A percentile compares a stretch with the other conserved stretches of the same genome.
Conservation (phyloP, 2,329 filamentous ascomycete species). For the Colletotrichum kahawae region DNA sequence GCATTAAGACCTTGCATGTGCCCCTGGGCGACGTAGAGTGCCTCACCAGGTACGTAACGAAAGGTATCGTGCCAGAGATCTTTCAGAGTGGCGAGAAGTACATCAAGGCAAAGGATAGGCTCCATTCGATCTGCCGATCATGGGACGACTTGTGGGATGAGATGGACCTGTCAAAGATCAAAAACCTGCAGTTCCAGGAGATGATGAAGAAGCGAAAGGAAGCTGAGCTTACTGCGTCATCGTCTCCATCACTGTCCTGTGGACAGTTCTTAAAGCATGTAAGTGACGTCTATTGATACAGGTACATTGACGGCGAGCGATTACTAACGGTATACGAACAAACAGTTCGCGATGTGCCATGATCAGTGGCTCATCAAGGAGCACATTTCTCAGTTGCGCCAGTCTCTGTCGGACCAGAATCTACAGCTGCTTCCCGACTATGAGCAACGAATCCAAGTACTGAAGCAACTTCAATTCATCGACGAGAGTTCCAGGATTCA, state of each 20-base stretch:
- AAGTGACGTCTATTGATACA: conserved; percentile 45
- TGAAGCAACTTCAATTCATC: conserved; percentile 91
- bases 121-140: conserved; percentile 71
- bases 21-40: conserved; percentile 82
- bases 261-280: conserved; percentile 86
- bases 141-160: conserved; percentile 88
- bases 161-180: conserved; percentile 80
- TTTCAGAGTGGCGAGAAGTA: conserved; percentile 57
- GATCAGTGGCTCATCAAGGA: conserved; percentile 97
- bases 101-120: conserved; percentile 66
- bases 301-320: background rate
- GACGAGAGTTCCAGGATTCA: conserved; percentile 87
- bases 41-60: conserved; percentile 72
- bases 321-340: conserved; percentile 32
- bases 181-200: conserved; percentile 81
- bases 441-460: conserved; percentile 89
- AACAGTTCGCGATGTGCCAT: conserved; percentile 90
- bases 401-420: conserved; percentile 94
- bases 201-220: conserved; percentile 74
- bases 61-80: conserved; percentile 64
- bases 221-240: conserved; percentile 66
- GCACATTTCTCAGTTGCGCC: conserved; percentile 85
- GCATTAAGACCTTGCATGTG: conserved; percentile 71
- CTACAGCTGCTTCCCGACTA: conserved; percentile 95
- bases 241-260: conserved; percentile 72